Base-by-base conservation (phyloP, 768 basidiomycete species). In the Kwoniella sp. region DNA sequence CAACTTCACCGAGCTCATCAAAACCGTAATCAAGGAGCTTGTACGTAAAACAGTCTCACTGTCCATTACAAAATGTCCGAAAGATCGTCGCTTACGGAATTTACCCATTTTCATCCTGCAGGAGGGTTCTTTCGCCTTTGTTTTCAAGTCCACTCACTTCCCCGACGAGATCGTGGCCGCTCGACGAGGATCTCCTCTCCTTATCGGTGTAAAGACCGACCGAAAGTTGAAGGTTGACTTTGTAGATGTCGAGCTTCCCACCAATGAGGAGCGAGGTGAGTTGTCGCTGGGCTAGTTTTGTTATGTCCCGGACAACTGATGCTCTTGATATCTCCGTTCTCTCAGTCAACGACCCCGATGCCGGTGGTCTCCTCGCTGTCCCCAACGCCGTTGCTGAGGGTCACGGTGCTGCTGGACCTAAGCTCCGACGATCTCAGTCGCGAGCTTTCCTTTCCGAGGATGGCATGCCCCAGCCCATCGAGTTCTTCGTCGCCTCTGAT, bases 161-260 rank as follows among this genome's bases (percentile, higher is more conserved):
- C 96, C 96, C 47, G 90, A 95, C 70, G 91, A 98, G 80, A 86
- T 94, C 68, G 94, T 98, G 67, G 90, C 91, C 55, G 92, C 94
- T 62, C 92, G 94, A 72, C 90, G 96, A 75, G 96, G 96, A 71
- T 97, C 95, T 15, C 96, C 96, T 27, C 87, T 99, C 29, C 82
- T 98, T 62, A 87, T 99, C 76, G 96, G 96, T 83, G 95, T 99
- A 78, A 98, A 98, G 88, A 98, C 96, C 19, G 95, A 99, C 80
- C 94, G 96, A 85, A 98, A 98, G 82, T 86, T 99, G 75, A 99
- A 99, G 84, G 95, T 98, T 40, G 96, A 99, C 83, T 98, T 99
- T 72, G 95, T 99, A 51, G 96, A 98, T 81, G 96, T 99, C 60
- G 94, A 98, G 80, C 87, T 98, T 73, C 62, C 62, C 29, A 85